These are phyloP conservation scores for Cydonia oblonga DNA, from an alignment of 331 rosid species.

Conservation along the genomic window DNA sequence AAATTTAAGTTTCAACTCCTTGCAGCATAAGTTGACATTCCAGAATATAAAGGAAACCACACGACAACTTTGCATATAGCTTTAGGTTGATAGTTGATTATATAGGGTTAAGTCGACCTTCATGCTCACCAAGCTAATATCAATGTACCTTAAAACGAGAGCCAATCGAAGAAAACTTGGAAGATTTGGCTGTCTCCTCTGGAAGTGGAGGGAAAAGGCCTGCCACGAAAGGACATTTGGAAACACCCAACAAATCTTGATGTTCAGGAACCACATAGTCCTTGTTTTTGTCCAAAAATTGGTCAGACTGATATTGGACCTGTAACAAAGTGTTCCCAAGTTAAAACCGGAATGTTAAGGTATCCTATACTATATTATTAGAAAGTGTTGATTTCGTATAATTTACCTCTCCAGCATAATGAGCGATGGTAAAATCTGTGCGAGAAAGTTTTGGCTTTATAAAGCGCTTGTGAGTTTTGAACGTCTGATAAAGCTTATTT, in stretches of 20 bases:
- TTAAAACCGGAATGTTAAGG: no score
- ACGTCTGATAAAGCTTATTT: conserved; percentile 94
- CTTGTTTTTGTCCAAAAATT: conserved; percentile 97
- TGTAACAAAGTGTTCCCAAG: conserved; percentile 28
- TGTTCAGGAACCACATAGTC: conserved; percentile 94
- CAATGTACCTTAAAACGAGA: conserved; percentile 84
- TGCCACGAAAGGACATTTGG: conserved; percentile 86
- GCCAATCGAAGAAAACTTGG: conserved; percentile 97
- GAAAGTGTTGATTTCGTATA: conserved; percentile 2
- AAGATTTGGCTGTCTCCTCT: conserved; percentile 84
- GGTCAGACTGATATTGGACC: conserved; percentile 90
- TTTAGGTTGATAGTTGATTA: background rate
- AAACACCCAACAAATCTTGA: conserved; percentile 80
- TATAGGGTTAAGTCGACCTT: background rate
- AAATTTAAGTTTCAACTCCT: conserved; percentile 19
- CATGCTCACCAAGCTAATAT: background rate
- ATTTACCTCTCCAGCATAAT: conserved; percentile 97
- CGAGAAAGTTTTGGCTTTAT: conserved; percentile 94
- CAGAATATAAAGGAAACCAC: conserved; percentile 13
- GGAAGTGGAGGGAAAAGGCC: conserved; percentile 95
- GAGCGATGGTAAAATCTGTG: conserved; percentile 73
- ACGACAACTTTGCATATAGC: background rate
- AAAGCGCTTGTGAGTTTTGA: conserved; percentile 82
- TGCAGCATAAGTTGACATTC: conserved; percentile 9
- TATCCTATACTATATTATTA: no score